These are phyloP conservation scores for Taiwanofungus camphoratus DNA, from an alignment of 1,284 basidiomycete species.

Conservation along the genomic window DNA sequence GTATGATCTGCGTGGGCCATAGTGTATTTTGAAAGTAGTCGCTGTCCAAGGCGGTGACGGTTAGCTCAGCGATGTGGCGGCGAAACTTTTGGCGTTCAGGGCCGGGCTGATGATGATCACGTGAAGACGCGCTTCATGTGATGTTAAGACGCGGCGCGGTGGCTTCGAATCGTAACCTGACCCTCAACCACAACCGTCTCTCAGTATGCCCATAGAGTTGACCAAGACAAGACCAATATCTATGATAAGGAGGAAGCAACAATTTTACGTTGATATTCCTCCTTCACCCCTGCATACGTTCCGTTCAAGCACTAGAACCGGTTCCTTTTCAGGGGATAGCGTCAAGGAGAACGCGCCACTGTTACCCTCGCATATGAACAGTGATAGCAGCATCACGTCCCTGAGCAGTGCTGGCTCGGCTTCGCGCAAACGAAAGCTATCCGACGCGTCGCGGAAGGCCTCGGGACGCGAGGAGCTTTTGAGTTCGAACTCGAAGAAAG, in stretches of 20 bases:
- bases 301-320: background rate
- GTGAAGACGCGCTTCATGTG: constrained; percentile 25
- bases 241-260: constrained; percentile 30
- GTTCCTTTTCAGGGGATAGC: constrained; percentile 15
- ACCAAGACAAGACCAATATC: constrained; percentile 21
- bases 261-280: constrained; percentile 57
- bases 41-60: constrained; percentile 17
- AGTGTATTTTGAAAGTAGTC: constrained; percentile 16
- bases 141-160: constrained; percentile 22
- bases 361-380: constrained; percentile 25
- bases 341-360: constrained; percentile 55
- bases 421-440: constrained; percentile 25
- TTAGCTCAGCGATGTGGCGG: constrained; percentile 5
- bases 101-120: constrained; percentile 18
- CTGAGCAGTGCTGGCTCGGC: constrained; percentile 9
- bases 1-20: constrained; percentile 91
- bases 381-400: constrained; percentile 14
- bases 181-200: constrained; percentile 21
- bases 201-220: constrained; percentile 13
- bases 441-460: constrained; percentile 13
- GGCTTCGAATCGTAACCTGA: constrained; percentile 13
- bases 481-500: constrained; percentile 29
- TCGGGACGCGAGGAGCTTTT: constrained; percentile 12
- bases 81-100: constrained; percentile 22
- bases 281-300: constrained; percentile 34